Base-by-base conservation (phyloP, 306 rosid species). In the Lupinus albus region DNA sequence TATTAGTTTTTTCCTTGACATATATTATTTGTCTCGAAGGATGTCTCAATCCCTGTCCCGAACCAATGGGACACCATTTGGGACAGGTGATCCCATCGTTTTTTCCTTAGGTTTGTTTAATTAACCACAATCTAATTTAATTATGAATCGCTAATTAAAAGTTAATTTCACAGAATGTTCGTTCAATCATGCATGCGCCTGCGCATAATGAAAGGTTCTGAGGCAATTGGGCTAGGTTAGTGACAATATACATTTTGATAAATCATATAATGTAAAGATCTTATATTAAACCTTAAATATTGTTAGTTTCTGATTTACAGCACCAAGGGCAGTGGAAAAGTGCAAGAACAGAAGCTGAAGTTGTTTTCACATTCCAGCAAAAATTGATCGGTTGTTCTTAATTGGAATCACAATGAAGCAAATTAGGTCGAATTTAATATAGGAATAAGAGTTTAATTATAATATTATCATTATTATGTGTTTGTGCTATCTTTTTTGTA, bases 271-370 rank as follows among this genome's bases (percentile, higher is more conserved):
- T 6, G 13, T 56, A 38, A 16, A 8, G 1, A 28, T 11, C 4
- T 25, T 50, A 13, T 65, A 5, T 48, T 38, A 16, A 12, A 4
- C 4, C 2, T 32, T 18, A 6, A 6, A 12, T 48, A 4, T 50
- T 53, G 38, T 39, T 58, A 8, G 8, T 68, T 68, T 5, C 11
- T 41, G 0, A 20, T 25, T 44, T 49, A 67, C 92, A 91, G 97
- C 95, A 7, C 97, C 97, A 9, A 86, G 97, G 71, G 92, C 95
- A 21, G 82, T 88, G 73, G 95, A 86, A 81, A 88, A 91, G 64
- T 81, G 85, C 87, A 88, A 91, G 83, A 91, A 76, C 85, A 86
- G 92, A 91, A 68, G 63, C 72, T 79, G 68, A 79, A 71, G 52
- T 51, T 57, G 15, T 68, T 39, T 44, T 49, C 11, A 0, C 28